Conservation (phyloP, 2,329 filamentous ascomycete genomes). For the Triangularia setosa region DNA sequence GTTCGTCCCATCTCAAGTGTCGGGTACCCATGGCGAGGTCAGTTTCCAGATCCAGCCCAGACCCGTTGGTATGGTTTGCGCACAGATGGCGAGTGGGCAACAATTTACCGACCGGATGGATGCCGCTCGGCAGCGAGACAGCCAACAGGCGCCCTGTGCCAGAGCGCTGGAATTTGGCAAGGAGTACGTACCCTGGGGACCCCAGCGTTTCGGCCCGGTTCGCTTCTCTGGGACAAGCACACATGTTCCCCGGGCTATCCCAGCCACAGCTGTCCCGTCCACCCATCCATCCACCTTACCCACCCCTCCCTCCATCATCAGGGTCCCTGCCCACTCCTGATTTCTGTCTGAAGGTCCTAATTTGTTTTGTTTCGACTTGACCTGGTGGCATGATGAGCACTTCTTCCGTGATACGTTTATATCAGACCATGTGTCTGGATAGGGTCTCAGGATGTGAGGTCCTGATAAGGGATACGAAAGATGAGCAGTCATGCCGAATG, state of each 20-base stretch:
- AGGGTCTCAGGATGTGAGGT: background rate
- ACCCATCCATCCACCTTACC: background rate
- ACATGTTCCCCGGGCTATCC: background rate
- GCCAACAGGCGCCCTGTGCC: conserved; percentile 20
- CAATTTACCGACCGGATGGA: conserved; percentile 24
- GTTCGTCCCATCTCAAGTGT: conserved; percentile 10
- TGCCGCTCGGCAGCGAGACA: conserved; percentile 12
- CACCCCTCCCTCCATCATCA: background rate
- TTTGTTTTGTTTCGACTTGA: background rate
- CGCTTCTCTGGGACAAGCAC: conserved; percentile 6
- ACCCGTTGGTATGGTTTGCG: conserved; percentile 18
- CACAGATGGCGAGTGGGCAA: conserved; percentile 18
- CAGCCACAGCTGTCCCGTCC: conserved; percentile 1
- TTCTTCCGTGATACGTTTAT: background rate
- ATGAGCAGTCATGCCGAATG: background rate
- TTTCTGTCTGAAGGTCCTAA: background rate
- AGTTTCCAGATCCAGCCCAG: background rate
- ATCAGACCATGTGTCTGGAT: background rate
- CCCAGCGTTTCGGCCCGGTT: conserved; percentile 24
- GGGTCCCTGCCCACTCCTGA: background rate
- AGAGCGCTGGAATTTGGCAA: conserved; percentile 12
- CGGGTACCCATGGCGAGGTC: conserved; percentile 8
- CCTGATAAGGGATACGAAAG: background rate
- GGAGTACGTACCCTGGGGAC: conserved; percentile 16
- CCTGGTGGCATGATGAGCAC: background rate